Percentiles rank a stretch among this genome's conserved stretches.
Conservation (phyloP, 2,329 filamentous ascomycete genomes). For the Didymella pinodella region DNA sequence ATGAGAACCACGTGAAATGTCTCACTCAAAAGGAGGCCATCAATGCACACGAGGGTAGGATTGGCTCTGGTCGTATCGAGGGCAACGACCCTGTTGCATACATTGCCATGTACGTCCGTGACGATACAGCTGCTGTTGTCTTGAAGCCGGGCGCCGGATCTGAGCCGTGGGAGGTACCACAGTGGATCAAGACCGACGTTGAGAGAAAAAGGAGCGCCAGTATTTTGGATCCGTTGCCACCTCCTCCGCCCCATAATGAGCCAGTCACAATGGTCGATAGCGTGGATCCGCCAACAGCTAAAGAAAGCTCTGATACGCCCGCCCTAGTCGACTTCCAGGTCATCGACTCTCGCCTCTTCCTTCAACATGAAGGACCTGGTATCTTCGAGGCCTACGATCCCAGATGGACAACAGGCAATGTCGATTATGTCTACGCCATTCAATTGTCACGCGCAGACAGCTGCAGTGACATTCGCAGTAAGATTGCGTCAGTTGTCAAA, state of each 20-base stretch:
- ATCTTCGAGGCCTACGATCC: slow-evolving; percentile 45
- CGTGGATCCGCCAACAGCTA: slow-evolving; percentile 7
- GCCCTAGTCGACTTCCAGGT: slow-evolving; percentile 40
- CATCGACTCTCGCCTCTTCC: slow-evolving; percentile 46
- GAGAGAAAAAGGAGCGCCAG: slow-evolving; percentile 34
- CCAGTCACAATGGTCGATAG: slow-evolving; percentile 11
- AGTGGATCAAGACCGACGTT: slow-evolving; percentile 47
- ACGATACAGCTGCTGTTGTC: slow-evolving; percentile 52
- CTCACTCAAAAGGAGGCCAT: slow-evolving; percentile 65
- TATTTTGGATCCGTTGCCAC: slow-evolving; percentile 25
- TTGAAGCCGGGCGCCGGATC: slow-evolving; percentile 55
- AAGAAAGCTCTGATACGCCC: slow-evolving; percentile 9
- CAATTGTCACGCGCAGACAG: slow-evolving; percentile 35
- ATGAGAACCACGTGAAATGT: slow-evolving; percentile 64
- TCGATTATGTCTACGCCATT: slow-evolving; percentile 31
- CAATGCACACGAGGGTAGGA: slow-evolving; percentile 60
- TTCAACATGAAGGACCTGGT: slow-evolving; percentile 49
- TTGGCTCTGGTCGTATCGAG: slow-evolving; percentile 46
- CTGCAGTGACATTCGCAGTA: slow-evolving; percentile 42
- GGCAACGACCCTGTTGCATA: slow-evolving; percentile 61
- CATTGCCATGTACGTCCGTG: slow-evolving; percentile 64
- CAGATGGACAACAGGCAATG: slow-evolving; percentile 28
- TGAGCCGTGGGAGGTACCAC: slow-evolving; percentile 57
- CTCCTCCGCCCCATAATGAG: slow-evolving; percentile 17
- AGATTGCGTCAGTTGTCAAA: slow-evolving; percentile 37